Base-by-base conservation (phyloP, 2,329 filamentous ascomycete species). In the Fusarium sp. region DNA sequence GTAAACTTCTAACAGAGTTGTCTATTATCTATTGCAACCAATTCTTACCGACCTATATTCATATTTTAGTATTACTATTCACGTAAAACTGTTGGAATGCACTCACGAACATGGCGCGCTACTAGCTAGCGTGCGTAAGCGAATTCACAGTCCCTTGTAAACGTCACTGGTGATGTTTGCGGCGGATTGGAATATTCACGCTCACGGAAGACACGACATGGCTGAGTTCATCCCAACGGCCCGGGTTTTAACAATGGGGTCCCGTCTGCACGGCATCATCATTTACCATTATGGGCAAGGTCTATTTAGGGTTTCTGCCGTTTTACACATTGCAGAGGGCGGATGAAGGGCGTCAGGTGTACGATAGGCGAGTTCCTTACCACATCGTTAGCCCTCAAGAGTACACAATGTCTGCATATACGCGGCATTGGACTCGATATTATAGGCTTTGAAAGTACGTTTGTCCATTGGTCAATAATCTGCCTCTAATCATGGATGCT, bases 151-250 rank as follows among this genome's bases (percentile, higher is more conserved):
- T 44, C 43, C 35, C 64, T 71, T 67, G 52, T 50, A 72, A 65
- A 72, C 64, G 63, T 63, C 71, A 72, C 42, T 50, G 43, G 61
- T 74, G 71, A 74, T 74, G 71, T 42, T 74, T 72, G 60, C 71
- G 68, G 64, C 43, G 53, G 58, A 35, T 11, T 52, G 9, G 30
- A 32, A 38, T 32, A 32, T 53, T 43, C 32, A 47, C 13, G 15
- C 33, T 49, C 33, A 32, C 47, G 42, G 61, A 66, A 52, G 30
- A 52, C 47, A 61, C 44, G 43, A 37, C 35, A 56, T 62, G 33
- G 47, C 37, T 66, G 65, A 23, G 32, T 53, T 54, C 50, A 60
- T 23, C 32, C n/a, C 44, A 74, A 59, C 71, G 67, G 71, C 37
- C 43, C 71, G 67, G 71, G 23, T 56, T 30, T 50, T 38, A 57